Conservation (phyloP, 345 rosid species). For the Clausena lansium region DNA sequence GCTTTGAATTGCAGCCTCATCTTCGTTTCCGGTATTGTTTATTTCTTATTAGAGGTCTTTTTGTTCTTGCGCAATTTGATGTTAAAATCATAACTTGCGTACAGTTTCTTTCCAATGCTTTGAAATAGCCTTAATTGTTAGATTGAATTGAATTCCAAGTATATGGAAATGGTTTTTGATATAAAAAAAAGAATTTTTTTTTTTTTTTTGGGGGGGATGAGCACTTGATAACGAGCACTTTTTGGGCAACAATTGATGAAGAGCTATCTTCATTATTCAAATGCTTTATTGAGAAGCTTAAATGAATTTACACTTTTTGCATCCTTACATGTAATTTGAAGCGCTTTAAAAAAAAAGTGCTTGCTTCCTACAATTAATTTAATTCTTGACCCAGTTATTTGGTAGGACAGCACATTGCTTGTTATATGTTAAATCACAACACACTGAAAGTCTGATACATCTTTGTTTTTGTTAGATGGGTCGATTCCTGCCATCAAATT, state of each 20-base stretch:
- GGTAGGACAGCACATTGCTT: background rate
- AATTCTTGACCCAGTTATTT: background rate
- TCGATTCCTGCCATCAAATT: constrained; percentile 88
- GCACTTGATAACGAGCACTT: background rate
- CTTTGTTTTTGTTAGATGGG: constrained; percentile 53
- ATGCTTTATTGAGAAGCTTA: background rate
- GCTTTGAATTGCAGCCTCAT: constrained; percentile 81
- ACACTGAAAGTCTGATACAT: background rate
- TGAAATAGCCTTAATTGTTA: background rate
- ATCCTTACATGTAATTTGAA: no score
- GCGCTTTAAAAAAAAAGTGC: background rate
- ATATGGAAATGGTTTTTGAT: background rate
- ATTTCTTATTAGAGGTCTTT: background rate
- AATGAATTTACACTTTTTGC: background rate
- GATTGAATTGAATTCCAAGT: background rate
- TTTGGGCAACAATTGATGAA: background rate
- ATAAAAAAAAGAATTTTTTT: background rate
- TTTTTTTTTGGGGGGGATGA: background rate
- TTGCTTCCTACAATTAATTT: background rate
- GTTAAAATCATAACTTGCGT: background rate
- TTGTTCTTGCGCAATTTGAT: background rate
- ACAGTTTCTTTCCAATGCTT: background rate
- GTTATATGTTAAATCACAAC: background rate
- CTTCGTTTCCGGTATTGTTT: constrained; percentile 59
- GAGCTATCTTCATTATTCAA: no score